phyloP scores from a whole-genome alignment of 345 rosid species.

The Mangifera indica region DNA sequence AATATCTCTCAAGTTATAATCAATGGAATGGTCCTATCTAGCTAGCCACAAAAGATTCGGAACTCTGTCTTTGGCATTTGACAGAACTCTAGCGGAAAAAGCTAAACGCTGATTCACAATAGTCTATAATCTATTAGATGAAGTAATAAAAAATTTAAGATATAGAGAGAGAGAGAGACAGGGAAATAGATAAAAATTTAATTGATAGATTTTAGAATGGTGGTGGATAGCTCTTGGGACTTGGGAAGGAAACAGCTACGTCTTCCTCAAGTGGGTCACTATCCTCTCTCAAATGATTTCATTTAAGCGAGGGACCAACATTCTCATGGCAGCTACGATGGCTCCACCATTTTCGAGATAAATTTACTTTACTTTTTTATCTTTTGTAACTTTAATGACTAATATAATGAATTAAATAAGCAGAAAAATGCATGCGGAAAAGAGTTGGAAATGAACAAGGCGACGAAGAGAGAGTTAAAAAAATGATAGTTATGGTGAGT shows the following conservation, averaged over 20 bases:
- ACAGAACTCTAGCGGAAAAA: slow-evolving; percentile 6
- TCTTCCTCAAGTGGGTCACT: slow-evolving; percentile 34
- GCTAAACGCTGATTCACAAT: slow-evolving; percentile 4
- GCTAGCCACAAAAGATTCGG: neutral
- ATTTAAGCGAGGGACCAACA: slow-evolving; percentile 43
- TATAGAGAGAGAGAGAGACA: neutral
- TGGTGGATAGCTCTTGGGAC: slow-evolving; percentile 24
- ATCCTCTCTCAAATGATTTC: slow-evolving; percentile 31
- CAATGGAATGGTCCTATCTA: neutral
- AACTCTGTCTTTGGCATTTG: neutral
- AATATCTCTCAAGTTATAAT: too few species aligned
- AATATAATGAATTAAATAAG: too few species aligned
- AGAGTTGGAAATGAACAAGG: neutral
- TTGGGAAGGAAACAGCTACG: slow-evolving; percentile 22
- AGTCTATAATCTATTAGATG: neutral
- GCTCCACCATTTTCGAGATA: slow-evolving; percentile 29
- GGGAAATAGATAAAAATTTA: neutral
- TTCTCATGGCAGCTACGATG: slow-evolving; percentile 36
- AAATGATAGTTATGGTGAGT: slow-evolving; percentile 14
- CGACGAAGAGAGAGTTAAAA: neutral
- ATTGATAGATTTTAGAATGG: neutral
- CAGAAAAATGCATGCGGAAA: slow-evolving; percentile 1
- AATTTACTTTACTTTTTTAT: slow-evolving; percentile 11
- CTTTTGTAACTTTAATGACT: neutral
- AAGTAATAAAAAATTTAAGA: neutral